Evolutionary conservation across 2,329 filamentous ascomycete species (phyloP), one percentile per base, ranked within the genome.

Genomic region (Claviceps spartinae): DNA sequence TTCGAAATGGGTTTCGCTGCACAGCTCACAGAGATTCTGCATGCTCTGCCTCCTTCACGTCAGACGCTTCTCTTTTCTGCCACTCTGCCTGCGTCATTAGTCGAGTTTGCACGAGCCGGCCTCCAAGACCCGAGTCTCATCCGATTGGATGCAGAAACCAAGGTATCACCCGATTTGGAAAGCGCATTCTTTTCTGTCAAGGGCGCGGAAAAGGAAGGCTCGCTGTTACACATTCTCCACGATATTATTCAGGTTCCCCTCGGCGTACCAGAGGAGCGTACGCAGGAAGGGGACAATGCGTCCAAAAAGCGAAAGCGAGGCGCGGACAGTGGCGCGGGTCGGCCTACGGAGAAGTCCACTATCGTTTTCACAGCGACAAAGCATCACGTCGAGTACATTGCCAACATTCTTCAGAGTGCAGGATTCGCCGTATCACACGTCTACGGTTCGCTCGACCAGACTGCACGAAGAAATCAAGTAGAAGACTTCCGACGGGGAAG

Each of bases 1-100:
- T 98, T 98, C 67, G 93, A 98, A 65, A 96, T 98, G 91, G 94
- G 93, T 60, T 98, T 98, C 65, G 89, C 90, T 4, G 83, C 87
- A 3, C 93, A 98, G 63, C 73, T 98, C 59, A 85, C 86, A 1
- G 93, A 98, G 65, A 97, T 97, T 73, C 72, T 98, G 49, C 83
- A 95, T 63, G 86, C 89, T 0, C 72, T 98, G 16, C 93, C 94
- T 1, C 73, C 80, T 0, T 86, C 83, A 24, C 79, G 94, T 54
- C 93, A 98, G 65, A 98, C 90, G 3, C 72, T 97, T 7, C 75
- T 98, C 2, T 98, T 98, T 67, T 98, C 93, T 37, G 93, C 93
- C 0, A 98, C 93, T 0, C 74, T 98, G 20, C 93, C 93, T 1
- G 91, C 91, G 52, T 95, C 89, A 0, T 74, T 98, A 36, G 93